Percentiles rank a stretch among this genome's conserved stretches.
These are phyloP conservation scores for Agaricus subrufescens DNA, from an alignment of 768 basidiomycete species.

Conservation along the genomic window DNA sequence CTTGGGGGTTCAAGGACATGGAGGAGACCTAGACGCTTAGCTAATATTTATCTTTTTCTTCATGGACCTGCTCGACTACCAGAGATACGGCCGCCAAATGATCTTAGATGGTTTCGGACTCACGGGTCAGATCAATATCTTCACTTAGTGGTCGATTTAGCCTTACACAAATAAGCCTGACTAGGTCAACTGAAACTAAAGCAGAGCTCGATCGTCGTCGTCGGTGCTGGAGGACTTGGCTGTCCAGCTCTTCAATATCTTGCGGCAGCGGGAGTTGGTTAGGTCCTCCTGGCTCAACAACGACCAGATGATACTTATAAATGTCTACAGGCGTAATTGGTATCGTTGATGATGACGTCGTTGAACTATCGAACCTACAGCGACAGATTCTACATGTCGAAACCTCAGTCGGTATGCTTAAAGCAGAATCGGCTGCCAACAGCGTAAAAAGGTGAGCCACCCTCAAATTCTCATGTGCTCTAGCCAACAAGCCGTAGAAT, in stretches of 20 bases:
- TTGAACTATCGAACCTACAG: constrained; percentile 87
- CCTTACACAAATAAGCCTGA: constrained; percentile 9
- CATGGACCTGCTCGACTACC: constrained; percentile 58
- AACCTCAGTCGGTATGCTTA: constrained; percentile 70
- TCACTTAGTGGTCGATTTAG: not conserved
- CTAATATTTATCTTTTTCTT: not conserved
- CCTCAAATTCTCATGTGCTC: not conserved
- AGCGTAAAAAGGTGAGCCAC: constrained; percentile 56
- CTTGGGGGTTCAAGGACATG: constrained; percentile 2
- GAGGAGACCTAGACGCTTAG: not conserved
- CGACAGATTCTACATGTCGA: constrained; percentile 87
- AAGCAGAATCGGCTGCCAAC: constrained; percentile 76
- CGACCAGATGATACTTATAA: constrained; percentile 1
- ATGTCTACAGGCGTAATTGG: constrained; percentile 65
- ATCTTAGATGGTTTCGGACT: constrained; percentile 87
- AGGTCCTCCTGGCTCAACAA: constrained; percentile 16
- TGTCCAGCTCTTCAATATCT: constrained; percentile 96
- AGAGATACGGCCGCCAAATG: constrained; percentile 95
- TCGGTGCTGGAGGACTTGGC: constrained; percentile 94
- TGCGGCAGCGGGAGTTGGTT: constrained; percentile 88
- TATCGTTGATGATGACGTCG: constrained; percentile 84
- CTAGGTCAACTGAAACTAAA: constrained; percentile 83
- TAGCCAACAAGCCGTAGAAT: constrained; percentile 41
- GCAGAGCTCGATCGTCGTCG: constrained; percentile 71
- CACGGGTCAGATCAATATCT: constrained; percentile 44